phyloP scores from a whole-genome alignment of 2,329 filamentous ascomycete genomes.

The Apiospora malaysiana region DNA sequence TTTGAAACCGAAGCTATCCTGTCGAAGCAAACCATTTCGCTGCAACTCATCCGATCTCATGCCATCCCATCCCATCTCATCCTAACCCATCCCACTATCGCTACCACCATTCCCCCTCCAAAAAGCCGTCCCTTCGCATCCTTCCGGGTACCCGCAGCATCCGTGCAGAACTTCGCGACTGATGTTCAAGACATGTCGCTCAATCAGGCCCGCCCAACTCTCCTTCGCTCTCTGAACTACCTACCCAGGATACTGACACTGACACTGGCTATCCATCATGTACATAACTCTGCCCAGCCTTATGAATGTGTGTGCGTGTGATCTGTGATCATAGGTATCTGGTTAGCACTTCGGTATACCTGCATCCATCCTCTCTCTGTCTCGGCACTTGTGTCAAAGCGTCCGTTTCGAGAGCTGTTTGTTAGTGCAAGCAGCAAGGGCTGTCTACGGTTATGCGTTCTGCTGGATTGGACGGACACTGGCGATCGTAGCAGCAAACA shows the following conservation, averaged over 20 bases:
- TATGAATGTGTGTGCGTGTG: not conserved
- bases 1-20: not conserved
- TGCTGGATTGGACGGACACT: not conserved
- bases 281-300: slow-evolving; percentile 1
- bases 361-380: not conserved
- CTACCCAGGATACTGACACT: not conserved
- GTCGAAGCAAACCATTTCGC: slow-evolving; percentile 2
- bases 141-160: slow-evolving; percentile 13
- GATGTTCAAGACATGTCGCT: slow-evolving; percentile 16
- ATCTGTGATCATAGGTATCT: not conserved
- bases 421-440: slow-evolving; percentile 6
- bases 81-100: slow-evolving; percentile 14
- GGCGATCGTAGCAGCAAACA: slow-evolving; percentile 16
- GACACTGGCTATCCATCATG: not conserved
- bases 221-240: not conserved
- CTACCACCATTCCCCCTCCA: not conserved
- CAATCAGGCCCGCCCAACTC: slow-evolving; percentile 1
- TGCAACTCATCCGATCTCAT: slow-evolving; percentile 15
- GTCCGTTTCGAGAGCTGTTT: slow-evolving; percentile 13
- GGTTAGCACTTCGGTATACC: not conserved
- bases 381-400: slow-evolving; percentile 6
- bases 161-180: slow-evolving; percentile 13
- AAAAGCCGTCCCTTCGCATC: slow-evolving; percentile 12
- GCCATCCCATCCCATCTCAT: slow-evolving; percentile 13
- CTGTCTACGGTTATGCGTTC: not conserved